Base-by-base conservation (phyloP, 2,329 filamentous ascomycete species). In the Herpotrichia juniperi region DNA sequence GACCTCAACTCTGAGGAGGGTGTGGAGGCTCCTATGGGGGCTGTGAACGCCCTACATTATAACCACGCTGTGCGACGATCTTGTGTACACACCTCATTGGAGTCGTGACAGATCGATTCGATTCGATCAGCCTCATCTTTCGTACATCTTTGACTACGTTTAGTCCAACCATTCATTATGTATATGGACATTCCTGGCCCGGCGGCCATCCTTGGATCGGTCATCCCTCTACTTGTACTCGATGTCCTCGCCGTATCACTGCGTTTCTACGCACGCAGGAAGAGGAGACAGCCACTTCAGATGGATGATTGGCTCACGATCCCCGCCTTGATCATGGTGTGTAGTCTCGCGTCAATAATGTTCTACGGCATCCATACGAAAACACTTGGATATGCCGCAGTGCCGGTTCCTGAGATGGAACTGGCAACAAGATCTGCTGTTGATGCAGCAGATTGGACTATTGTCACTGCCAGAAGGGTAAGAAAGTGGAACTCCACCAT, bases 271-370 rank as follows among this genome's bases (percentile, higher is more conserved):
- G 8, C 44, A 8, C 44, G 53, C 12, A 16, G 42, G 4, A 45
- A 37, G 34, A 19, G 24, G 6, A 42, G 40, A 28, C 53, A 56
- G 22, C 22, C 24, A 6, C 32, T 51, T 21, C 22, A 28, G 21
- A 25, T 42, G 2, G 53, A 56, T 37, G 53, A 56, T 35, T 55
- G 52, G 52, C 40, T 55, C 19, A 55, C 28, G 12, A 28, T 51
- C 24, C 48, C 52, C 2, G 22, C 16, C 16, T 28, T 55, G 12
- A 32, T 55, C 12, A 14, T 43, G 28, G 32, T 34, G 12, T 26
- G 24, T 19, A 40, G 26, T 17, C 45, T 45, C n/a, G 9, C 49
- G 24, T 42, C 32, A 6, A 43, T 42, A 10, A 47, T 47, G 34
- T 47, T 51, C 35, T 51, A 51, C 30, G 44, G 49, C 3, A 47